These are phyloP conservation scores for Mesembryanthemum crystallinum DNA, from an alignment of 148 eudicot genomes.

Conservation along the genomic window DNA sequence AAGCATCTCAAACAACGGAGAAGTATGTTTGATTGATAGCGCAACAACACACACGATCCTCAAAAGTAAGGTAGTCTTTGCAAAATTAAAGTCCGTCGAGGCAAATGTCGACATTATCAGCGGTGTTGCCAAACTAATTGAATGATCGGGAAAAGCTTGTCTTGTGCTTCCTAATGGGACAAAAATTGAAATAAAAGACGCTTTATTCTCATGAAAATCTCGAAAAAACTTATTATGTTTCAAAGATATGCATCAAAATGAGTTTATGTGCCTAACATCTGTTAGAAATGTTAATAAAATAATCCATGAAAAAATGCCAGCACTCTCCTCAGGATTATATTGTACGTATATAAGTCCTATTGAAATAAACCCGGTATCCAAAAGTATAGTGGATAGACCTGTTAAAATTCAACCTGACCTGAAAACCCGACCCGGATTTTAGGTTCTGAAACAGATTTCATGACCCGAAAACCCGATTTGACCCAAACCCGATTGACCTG, in stretches of 20 bases:
- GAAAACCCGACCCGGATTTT: no score
- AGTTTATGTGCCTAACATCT: background rate
- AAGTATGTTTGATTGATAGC: constrained; percentile 6
- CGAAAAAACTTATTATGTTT: constrained; percentile 3
- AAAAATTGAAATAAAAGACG: no score
- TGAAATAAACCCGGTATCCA: background rate
- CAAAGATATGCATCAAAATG: background rate
- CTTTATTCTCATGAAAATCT: background rate
- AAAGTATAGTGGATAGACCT: no score
- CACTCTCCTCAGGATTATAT: background rate
- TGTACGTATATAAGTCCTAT: background rate
- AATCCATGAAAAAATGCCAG: background rate
- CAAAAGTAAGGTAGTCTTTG: background rate
- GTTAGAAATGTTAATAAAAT: background rate
- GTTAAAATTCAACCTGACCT: no score
- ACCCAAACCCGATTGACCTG: no score
- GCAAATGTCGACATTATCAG: background rate
- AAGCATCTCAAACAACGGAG: no score
- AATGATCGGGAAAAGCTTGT: background rate
- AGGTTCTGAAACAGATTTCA: no score
- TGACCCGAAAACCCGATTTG: no score
- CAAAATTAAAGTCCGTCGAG: background rate
- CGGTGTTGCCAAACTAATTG: background rate
- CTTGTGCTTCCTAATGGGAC: background rate
- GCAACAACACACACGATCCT: no score